These are phyloP conservation scores for Wickerhamiella occidentalis DNA, from an alignment of 805 yeast species.

Conservation along the genomic window DNA sequence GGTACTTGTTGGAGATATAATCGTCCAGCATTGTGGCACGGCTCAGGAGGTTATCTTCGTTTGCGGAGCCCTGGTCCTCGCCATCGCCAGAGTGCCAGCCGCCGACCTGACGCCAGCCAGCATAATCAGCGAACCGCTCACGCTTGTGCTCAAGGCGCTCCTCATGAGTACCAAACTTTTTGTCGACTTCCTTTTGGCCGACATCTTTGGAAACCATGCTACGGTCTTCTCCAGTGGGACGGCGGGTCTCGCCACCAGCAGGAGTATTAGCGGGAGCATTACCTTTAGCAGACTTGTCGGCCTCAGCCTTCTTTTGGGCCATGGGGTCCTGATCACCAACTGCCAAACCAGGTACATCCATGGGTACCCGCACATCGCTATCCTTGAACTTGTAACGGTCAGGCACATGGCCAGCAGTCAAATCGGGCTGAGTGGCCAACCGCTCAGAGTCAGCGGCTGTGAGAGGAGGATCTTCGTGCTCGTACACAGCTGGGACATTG, in stretches of 20 bases:
- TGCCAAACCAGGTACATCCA: constrained; percentile 21
- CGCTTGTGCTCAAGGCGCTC: constrained; percentile 30
- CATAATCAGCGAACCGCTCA: constrained; percentile 46
- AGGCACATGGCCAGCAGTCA: constrained; percentile 3
- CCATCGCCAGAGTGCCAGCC: constrained; percentile 60
- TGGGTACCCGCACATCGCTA: constrained; percentile 15
- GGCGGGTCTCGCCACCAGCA: constrained; percentile 6
- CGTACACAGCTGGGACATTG: constrained; percentile 1
- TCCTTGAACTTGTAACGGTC: constrained; percentile 7
- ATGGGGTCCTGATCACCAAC: constrained; percentile 15
- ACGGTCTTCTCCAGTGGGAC: constrained; percentile 11
- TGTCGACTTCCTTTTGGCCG: constrained; percentile 12
- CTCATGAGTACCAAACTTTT: constrained; percentile 25
- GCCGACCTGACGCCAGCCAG: constrained; percentile 93
- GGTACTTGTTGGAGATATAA: constrained; percentile 58
- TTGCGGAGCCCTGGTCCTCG: constrained; percentile 37
- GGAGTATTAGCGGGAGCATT: background rate
- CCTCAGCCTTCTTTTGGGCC: background rate
- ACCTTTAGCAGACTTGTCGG: constrained; percentile 1
- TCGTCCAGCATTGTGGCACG: constrained; percentile 64
- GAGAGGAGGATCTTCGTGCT: background rate
- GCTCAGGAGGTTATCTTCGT: constrained; percentile 49
- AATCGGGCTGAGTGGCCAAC: constrained; percentile 1
- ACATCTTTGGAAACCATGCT: constrained; percentile 10
- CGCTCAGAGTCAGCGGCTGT: background rate